Evolutionary conservation across 106 monocot species (phyloP).

Genomic region (Dioscorea alata): DNA sequence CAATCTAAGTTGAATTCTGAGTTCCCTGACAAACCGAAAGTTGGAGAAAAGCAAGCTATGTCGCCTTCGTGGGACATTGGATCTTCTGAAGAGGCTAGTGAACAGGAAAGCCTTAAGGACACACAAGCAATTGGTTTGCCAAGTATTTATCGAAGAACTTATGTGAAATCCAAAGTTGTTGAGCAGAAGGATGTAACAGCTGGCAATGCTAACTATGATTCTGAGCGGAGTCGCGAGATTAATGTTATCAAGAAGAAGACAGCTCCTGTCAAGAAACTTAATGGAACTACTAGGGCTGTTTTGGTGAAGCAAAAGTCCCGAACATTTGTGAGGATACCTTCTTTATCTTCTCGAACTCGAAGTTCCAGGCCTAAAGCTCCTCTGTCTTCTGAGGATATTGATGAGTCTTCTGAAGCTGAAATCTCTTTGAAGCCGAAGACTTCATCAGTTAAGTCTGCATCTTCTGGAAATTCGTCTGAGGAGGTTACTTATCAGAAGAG

Average conservation of each 20-base stretch:
- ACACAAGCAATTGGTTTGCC: slow-evolving; percentile 2
- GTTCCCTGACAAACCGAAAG: slow-evolving; percentile 1
- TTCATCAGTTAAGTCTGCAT: slow-evolving; percentile 3
- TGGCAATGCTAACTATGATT: background rate
- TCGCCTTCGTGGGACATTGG: background rate
- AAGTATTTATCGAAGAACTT: background rate
- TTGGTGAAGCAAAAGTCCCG: background rate
- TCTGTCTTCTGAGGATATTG: slow-evolving; percentile 1
- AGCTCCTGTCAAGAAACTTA: background rate
- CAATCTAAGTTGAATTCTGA: slow-evolving; percentile 7
- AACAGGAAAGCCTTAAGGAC: slow-evolving; percentile 7
- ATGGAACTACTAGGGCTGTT: background rate
- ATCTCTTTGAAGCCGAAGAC: slow-evolving; percentile 12
- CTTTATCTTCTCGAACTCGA: background rate
- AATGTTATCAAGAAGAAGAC: background rate
- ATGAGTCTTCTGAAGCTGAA: slow-evolving; percentile 12
- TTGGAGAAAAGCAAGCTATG: background rate
- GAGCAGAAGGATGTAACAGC: background rate
- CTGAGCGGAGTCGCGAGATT: background rate
- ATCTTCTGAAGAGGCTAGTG: slow-evolving; percentile 3
- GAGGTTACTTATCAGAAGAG: background rate
- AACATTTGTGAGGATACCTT: slow-evolving; percentile 5
- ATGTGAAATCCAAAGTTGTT: slow-evolving; percentile 2
- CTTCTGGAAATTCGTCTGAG: slow-evolving; percentile 9
- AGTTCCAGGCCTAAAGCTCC: background rate